Evolutionary conservation across 768 basidiomycete species (phyloP).

Genomic region (Floccularia luteovirens): DNA sequence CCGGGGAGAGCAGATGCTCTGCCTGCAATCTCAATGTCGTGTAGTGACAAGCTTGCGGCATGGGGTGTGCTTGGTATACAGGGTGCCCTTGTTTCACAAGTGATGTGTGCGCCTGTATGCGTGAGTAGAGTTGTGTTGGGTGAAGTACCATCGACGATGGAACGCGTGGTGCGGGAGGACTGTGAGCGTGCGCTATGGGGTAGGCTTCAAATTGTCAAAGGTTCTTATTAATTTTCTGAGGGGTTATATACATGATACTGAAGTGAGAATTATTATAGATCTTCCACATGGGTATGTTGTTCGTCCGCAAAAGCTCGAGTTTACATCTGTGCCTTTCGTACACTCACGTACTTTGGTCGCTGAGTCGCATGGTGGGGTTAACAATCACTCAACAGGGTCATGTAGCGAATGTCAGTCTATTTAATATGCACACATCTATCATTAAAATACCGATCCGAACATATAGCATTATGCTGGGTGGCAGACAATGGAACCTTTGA

Average conservation of each 20-base stretch:
- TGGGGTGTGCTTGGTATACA: constrained; percentile 86
- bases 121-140: constrained; percentile 63
- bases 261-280: not conserved
- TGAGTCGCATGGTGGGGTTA: constrained; percentile 18
- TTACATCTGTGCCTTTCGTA: constrained; percentile 52
- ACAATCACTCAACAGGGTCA: constrained; percentile 26
- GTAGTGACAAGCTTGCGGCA: constrained; percentile 88
- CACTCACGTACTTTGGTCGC: constrained; percentile 51
- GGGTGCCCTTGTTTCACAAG: constrained; percentile 61
- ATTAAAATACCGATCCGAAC: not conserved
- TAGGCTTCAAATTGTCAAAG: constrained; percentile 37
- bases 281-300: constrained; percentile 41
- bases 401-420: constrained; percentile 61
- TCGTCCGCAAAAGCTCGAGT: constrained; percentile 41
- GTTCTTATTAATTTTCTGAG: constrained; percentile 15
- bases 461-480: constrained; percentile 64
- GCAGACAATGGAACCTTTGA: constrained; percentile 47
- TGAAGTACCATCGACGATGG: constrained; percentile 42
- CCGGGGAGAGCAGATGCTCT: constrained; percentile 89
- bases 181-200: constrained; percentile 63
- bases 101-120: constrained; percentile 59
- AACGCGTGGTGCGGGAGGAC: constrained; percentile 40
- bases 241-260: not conserved
- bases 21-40: constrained; percentile 80
- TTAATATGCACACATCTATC: not conserved